Evolutionary conservation across 2,329 filamentous ascomycete species (phyloP).

Genomic region (Exophiala sp.): DNA sequence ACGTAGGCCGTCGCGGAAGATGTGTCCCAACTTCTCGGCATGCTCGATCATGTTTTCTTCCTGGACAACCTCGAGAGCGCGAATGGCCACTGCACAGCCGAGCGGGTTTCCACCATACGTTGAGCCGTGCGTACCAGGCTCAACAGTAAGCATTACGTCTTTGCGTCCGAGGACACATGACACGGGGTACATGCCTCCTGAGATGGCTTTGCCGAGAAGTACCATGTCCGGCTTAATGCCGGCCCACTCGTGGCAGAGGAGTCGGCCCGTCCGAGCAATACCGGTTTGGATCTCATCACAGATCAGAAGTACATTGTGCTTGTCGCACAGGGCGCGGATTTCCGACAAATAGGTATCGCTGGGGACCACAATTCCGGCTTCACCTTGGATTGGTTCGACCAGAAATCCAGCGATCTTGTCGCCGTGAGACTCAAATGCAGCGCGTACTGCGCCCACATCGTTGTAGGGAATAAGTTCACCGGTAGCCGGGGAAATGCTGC

Average conservation of each 20-base stretch:
- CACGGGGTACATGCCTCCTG: conserved; percentile 98
- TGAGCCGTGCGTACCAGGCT: conserved; percentile 93
- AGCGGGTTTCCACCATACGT: conserved; percentile 98
- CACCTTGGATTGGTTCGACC: conserved; percentile 93
- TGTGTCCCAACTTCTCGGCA: conserved; percentile 70
- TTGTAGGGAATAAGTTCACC: conserved; percentile 78
- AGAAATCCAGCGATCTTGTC: conserved; percentile 86
- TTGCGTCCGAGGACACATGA: conserved; percentile 81
- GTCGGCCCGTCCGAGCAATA: conserved; percentile 86
- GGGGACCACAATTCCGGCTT: conserved; percentile 93
- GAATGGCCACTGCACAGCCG: conserved; percentile 90
- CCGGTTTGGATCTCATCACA: conserved; percentile 98
- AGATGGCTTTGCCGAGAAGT: conserved; percentile 93
- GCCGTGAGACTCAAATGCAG: conserved; percentile 71
- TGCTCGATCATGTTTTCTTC: conserved; percentile 83
- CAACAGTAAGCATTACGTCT: conserved; percentile 91
- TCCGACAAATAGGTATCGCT: conserved; percentile 78
- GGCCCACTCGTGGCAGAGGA: conserved; percentile 92
- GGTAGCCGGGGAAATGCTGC: conserved; percentile 68
- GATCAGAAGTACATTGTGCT: conserved; percentile 92
- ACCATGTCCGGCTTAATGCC: conserved; percentile 93
- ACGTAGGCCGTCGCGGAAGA: conserved; percentile 73
- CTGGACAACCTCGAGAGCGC: conserved; percentile 85
- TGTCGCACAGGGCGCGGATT: conserved; percentile 79
- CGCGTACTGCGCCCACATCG: conserved; percentile 72